These are phyloP conservation scores for Aspergillus bombycis DNA, from an alignment of 2,329 filamentous ascomycete genomes.

Conservation along the genomic window DNA sequence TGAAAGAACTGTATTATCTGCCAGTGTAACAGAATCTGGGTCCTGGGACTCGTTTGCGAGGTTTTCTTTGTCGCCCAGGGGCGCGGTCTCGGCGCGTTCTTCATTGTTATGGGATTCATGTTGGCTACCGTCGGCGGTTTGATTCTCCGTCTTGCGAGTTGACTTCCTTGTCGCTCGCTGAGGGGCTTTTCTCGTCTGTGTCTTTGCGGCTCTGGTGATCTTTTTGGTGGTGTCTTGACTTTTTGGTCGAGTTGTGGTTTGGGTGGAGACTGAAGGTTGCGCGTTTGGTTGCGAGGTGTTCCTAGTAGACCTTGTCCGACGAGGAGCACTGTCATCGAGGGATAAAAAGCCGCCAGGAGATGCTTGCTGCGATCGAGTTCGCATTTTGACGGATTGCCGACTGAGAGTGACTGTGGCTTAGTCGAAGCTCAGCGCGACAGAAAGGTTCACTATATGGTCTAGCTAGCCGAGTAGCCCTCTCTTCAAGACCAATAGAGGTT, in stretches of 20 bases:
- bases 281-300: constrained; percentile 16
- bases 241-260: constrained; percentile 20
- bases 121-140: constrained; percentile 9
- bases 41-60: background rate
- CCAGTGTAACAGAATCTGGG: background rate
- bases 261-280: constrained; percentile 10
- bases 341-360: constrained; percentile 38
- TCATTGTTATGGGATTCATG: constrained; percentile 11
- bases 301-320: constrained; percentile 27
- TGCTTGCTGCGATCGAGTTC: constrained; percentile 42
- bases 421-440: constrained; percentile 2
- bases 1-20: constrained; percentile 7
- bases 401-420: constrained; percentile 3
- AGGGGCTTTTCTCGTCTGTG: constrained; percentile 15
- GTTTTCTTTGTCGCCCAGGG: constrained; percentile 12
- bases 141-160: constrained; percentile 14
- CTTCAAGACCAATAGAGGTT: background rate
- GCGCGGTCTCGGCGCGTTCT: constrained; percentile 4
- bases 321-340: constrained; percentile 29
- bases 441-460: background rate
- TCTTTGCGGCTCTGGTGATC: constrained; percentile 10
- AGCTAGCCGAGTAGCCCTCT: background rate
- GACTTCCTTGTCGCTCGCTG: constrained; percentile 20
- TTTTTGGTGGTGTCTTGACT: constrained; percentile 21
- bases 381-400: constrained; percentile 30